These are phyloP conservation scores for Lanmaoa pseudosensibilis DNA, from an alignment of 768 basidiomycete species.

Conservation along the genomic window DNA sequence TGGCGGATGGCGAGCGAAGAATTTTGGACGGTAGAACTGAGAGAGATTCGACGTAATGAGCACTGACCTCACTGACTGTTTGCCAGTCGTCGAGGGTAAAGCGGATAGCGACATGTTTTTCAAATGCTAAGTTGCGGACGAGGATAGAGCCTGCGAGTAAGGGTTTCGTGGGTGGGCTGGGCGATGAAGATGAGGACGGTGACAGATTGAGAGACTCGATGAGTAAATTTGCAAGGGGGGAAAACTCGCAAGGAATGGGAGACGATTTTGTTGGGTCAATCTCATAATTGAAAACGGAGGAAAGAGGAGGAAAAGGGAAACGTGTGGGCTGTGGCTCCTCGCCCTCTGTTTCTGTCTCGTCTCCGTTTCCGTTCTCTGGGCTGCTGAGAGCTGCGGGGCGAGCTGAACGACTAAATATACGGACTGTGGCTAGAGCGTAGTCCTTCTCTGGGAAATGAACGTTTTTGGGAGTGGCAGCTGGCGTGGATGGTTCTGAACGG, in stretches of 20 bases:
- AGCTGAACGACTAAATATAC: conserved; percentile 64
- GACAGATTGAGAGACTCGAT: conserved; percentile 40
- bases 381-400: conserved; percentile 58
- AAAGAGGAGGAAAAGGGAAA: conserved; percentile 30
- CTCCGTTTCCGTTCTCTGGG: conserved; percentile 22
- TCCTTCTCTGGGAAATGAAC: conserved; percentile 83
- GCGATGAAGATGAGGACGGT: conserved; percentile 7
- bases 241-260: conserved; percentile 1
- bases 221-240: conserved; percentile 30
- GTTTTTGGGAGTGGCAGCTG: conserved; percentile 59
- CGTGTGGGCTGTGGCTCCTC: conserved; percentile 14
- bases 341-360: conserved; percentile 49
- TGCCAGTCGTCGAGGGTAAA: conserved; percentile 96
- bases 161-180: conserved; percentile 13
- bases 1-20: neutral
- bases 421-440: conserved; percentile 59
- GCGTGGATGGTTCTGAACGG: conserved; percentile 65
- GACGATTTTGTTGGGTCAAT: conserved; percentile 23
- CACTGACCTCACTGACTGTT: conserved; percentile 83
- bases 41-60: conserved; percentile 47
- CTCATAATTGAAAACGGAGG: conserved; percentile 19
- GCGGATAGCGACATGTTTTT: conserved; percentile 80
- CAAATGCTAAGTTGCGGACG: conserved; percentile 82
- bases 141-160: conserved; percentile 72
- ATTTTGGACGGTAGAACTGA: conserved; percentile 35